These are phyloP conservation scores for Exsudoporus floridanus DNA, from an alignment of 1,284 basidiomycete genomes.

Conservation along the genomic window DNA sequence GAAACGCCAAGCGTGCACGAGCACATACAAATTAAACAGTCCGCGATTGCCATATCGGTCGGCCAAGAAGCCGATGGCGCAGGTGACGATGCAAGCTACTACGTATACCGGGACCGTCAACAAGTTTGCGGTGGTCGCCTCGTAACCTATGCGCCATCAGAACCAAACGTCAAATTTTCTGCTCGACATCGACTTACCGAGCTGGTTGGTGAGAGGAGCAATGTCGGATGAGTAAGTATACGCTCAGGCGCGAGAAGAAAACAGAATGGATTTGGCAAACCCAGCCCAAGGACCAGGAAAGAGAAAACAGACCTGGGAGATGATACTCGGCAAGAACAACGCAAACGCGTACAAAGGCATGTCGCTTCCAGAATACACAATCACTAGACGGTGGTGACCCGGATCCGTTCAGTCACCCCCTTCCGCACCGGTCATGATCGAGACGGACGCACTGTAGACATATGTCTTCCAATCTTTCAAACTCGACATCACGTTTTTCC, in stretches of 20 bases:
- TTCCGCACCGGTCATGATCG: neutral
- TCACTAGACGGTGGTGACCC: constrained; percentile 39
- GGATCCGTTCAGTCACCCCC: neutral
- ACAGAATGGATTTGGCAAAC: too few relatives aligned
- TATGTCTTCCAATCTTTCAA: constrained; percentile 75
- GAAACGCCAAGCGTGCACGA: neutral
- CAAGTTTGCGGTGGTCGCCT: constrained; percentile 71
- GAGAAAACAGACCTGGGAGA: constrained; percentile 50
- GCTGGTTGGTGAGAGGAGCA: constrained; percentile 31
- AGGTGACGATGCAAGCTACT: constrained; percentile 64
- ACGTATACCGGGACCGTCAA: constrained; percentile 69
- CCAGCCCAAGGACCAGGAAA: neutral
- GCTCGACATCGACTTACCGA: constrained; percentile 41
- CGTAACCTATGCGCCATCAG: constrained; percentile 47
- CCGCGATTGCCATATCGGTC: constrained; percentile 62
- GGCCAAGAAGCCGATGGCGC: constrained; percentile 59
- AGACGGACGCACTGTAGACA: constrained; percentile 50
- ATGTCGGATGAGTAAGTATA: neutral
- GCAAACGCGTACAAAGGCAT: constrained; percentile 73
- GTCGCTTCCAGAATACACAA: constrained; percentile 56
- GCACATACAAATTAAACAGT: constrained; percentile 59
- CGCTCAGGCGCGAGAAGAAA: neutral
- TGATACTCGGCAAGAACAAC: constrained; percentile 72
- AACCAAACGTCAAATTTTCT: neutral
- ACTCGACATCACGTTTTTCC: constrained; percentile 62